phyloP scores from a whole-genome alignment of 306 rosid species.

The Vachellia pachyceras region DNA sequence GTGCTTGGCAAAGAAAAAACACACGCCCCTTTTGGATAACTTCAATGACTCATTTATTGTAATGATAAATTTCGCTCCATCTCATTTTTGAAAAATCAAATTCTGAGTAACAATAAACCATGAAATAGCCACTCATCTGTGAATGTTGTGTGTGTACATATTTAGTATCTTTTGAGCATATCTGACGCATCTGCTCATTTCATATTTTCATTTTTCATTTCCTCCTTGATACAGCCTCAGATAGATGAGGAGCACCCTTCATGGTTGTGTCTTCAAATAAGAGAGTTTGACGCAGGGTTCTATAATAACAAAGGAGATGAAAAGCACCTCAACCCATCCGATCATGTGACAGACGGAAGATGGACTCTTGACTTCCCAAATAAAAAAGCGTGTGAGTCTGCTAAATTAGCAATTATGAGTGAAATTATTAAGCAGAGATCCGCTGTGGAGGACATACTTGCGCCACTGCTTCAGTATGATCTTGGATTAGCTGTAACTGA shows the following conservation, averaged over 20 bases:
- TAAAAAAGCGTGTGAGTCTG: slow-evolving; percentile 63
- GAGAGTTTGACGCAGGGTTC: slow-evolving; percentile 67
- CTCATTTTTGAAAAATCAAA: slow-evolving; percentile 26
- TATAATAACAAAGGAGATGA: slow-evolving; percentile 47
- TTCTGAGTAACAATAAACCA: slow-evolving; percentile 13
- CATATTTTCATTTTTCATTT: slow-evolving; percentile 15
- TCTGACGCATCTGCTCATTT: not conserved
- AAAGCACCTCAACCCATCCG: slow-evolving; percentile 40
- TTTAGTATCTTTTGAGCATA: slow-evolving; percentile 11
- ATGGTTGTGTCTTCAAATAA: slow-evolving; percentile 79
- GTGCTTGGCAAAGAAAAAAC: not conserved
- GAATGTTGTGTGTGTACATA: not conserved
- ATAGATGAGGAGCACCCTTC: slow-evolving; percentile 68
- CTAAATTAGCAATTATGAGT: slow-evolving; percentile 55
- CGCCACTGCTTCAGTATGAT: slow-evolving; percentile 66
- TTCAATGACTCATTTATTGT: slow-evolving; percentile 5
- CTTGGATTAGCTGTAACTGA: slow-evolving; percentile 44
- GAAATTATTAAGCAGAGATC: slow-evolving; percentile 76
- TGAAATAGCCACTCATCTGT: slow-evolving; percentile 6
- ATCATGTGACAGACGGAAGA: slow-evolving; percentile 66
- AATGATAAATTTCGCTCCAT: slow-evolving; percentile 17
- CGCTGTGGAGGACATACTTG: slow-evolving; percentile 56
- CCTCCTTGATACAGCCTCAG: slow-evolving; percentile 64
- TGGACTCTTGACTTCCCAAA: slow-evolving; percentile 82
- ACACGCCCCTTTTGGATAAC: not conserved